These are phyloP conservation scores for Lanmaoa rubissima DNA, from an alignment of 768 basidiomycete genomes.

Conservation along the genomic window DNA sequence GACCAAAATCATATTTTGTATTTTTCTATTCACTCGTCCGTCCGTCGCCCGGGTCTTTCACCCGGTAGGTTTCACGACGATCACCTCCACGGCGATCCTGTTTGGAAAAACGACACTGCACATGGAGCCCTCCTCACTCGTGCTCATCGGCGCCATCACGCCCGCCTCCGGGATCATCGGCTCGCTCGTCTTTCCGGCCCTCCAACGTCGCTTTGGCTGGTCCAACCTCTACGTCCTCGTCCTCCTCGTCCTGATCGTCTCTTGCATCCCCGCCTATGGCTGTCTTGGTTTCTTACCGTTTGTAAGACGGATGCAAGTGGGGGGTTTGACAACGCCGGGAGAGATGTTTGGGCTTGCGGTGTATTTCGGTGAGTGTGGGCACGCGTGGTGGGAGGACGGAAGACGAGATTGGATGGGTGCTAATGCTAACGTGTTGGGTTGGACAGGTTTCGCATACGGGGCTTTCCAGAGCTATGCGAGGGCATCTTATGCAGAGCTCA, in stretches of 20 bases:
- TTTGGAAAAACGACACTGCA: slow-evolving; percentile 87
- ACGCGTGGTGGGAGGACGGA: background rate
- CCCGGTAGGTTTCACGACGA: slow-evolving; percentile 77
- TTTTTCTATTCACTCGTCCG: background rate
- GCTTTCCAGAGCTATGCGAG: slow-evolving; percentile 91
- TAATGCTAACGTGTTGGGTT: background rate
- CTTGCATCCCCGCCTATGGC: slow-evolving; percentile 74
- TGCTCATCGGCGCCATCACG: slow-evolving; percentile 77
- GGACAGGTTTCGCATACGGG: slow-evolving; percentile 68
- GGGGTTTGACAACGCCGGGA: slow-evolving; percentile 71
- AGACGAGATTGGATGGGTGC: background rate
- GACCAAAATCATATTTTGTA: background rate
- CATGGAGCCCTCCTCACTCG: slow-evolving; percentile 75
- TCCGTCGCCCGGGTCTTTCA: too few relatives aligned
- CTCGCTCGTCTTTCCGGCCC: slow-evolving; percentile 73
- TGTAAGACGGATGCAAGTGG: slow-evolving; percentile 50
- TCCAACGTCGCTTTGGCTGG: slow-evolving; percentile 66
- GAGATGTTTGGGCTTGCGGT: slow-evolving; percentile 87
- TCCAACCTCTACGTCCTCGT: slow-evolving; percentile 68
- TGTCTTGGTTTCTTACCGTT: slow-evolving; percentile 72
- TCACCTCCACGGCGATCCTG: slow-evolving; percentile 87
- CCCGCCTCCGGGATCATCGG: slow-evolving; percentile 79
- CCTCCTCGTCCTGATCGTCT: slow-evolving; percentile 63
- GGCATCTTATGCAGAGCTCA: slow-evolving; percentile 81
- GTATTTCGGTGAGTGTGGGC: slow-evolving; percentile 61